phyloP scores from a whole-genome alignment of 1,284 basidiomycete species.

The Chiua sp. region DNA sequence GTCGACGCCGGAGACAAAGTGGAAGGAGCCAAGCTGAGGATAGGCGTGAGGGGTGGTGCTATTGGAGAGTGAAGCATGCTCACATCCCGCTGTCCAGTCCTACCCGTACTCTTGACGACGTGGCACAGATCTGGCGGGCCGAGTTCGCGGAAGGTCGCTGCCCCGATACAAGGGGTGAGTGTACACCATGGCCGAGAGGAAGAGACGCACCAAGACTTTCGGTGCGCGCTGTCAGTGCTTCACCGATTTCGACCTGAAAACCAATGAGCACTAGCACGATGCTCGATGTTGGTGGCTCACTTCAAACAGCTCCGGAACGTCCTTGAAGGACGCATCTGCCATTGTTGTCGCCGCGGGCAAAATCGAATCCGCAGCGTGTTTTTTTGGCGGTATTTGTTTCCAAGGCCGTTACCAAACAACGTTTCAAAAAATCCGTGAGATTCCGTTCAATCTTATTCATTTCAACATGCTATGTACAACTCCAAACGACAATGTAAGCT shows the following conservation, averaged over 20 bases:
- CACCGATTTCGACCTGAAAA: slow-evolving; percentile 85
- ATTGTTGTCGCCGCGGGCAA: slow-evolving; percentile 30
- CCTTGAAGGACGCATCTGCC: slow-evolving; percentile 66
- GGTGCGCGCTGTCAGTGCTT: slow-evolving; percentile 88
- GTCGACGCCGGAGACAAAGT: slow-evolving; percentile 92
- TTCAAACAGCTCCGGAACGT: slow-evolving; percentile 67
- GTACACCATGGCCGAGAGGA: too few relatives aligned
- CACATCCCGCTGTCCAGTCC: slow-evolving; percentile 85
- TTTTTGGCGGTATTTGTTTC: slow-evolving; percentile 22
- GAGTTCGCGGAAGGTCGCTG: slow-evolving; percentile 94
- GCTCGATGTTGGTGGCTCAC: slow-evolving; percentile 30
- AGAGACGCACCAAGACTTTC: slow-evolving; percentile 81
- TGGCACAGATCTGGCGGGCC: slow-evolving; percentile 98
- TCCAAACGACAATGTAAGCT: slow-evolving; percentile 22
- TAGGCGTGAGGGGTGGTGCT: neutral
- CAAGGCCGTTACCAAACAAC: slow-evolving; percentile 31
- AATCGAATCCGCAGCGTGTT: neutral
- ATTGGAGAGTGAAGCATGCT: slow-evolving; percentile 37
- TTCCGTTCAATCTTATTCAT: slow-evolving; percentile 4
- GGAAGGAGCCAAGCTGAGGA: slow-evolving; percentile 82
- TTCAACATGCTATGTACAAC: slow-evolving; percentile 22
- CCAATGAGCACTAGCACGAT: slow-evolving; percentile 2
- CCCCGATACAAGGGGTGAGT: neutral
- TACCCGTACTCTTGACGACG: slow-evolving; percentile 91
- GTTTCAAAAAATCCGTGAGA: slow-evolving; percentile 18